These are phyloP conservation scores for Pelargonium fulgidum DNA, from an alignment of 441 rosid genomes.

Conservation along the genomic window DNA sequence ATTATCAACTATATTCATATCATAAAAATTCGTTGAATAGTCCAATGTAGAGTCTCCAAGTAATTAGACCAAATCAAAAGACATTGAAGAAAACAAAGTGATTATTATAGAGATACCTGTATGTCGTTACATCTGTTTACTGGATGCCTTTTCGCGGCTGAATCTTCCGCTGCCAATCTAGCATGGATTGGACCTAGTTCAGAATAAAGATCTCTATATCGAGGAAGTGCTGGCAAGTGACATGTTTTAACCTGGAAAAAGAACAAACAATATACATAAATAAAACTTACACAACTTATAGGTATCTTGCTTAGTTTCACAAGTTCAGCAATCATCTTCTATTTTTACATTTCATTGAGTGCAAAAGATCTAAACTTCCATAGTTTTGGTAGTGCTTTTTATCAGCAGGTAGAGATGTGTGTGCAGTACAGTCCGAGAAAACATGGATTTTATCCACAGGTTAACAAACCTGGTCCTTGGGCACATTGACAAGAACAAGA, in stretches of 20 bases:
- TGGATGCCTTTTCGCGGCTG: conserved; percentile 61
- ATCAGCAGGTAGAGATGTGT: neutral
- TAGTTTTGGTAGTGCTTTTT: neutral
- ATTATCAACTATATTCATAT: neutral
- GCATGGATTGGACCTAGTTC: conserved; percentile 72
- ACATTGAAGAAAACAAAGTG: neutral
- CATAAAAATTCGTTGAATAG: neutral
- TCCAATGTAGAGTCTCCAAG: neutral
- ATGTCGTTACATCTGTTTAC: conserved; percentile 70
- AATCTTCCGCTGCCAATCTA: conserved; percentile 49
- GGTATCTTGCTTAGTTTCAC: neutral
- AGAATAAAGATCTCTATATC: conserved; percentile 57
- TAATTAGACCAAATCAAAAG: neutral
- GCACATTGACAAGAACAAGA: conserved; percentile 66
- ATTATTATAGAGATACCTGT: conserved; percentile 46
- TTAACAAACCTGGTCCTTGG: conserved; percentile 61
- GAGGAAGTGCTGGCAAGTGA: conserved; percentile 73
- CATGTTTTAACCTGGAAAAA: conserved; percentile 46
- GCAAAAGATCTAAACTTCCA: neutral
- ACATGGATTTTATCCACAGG: neutral
- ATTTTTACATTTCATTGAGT: neutral
- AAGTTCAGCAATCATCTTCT: neutral
- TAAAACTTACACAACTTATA: neutral
- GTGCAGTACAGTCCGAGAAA: neutral
- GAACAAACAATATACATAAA: conserved; percentile 1